Conservation (phyloP, 768 basidiomycete genomes). For the Neoboletus magnificus region DNA sequence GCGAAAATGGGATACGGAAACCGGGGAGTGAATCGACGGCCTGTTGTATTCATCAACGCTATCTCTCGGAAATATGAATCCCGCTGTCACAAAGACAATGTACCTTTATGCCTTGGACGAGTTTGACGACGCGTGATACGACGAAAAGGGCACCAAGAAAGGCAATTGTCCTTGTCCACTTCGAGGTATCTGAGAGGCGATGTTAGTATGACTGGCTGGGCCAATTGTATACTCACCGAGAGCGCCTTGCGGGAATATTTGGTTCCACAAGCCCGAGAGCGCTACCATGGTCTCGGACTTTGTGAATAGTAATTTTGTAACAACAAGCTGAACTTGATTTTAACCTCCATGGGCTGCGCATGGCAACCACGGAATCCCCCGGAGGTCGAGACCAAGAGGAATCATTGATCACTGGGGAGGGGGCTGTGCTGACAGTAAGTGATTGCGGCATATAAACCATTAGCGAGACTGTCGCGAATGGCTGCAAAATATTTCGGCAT, state of each 20-base stretch:
- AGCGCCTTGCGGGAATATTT: not conserved
- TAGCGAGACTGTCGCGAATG: no score
- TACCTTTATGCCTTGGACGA: constrained; percentile 16
- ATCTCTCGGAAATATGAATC: not conserved
- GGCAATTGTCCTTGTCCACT: not conserved
- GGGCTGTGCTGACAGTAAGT: no score
- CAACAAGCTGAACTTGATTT: not conserved
- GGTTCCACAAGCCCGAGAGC: not conserved
- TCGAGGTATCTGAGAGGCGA: not conserved
- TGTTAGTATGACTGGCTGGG: not conserved
- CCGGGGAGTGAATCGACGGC: constrained; percentile 14
- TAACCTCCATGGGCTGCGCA: no score
- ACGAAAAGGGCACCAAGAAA: constrained; percentile 5
- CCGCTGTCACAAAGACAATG: not conserved
- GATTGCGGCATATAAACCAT: no score
- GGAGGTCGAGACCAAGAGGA: no score
- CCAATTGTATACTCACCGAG: not conserved
- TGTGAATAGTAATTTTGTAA: no score
- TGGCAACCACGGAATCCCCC: no score
- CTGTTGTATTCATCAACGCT: not conserved
- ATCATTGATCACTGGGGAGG: no score
- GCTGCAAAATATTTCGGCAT: no score
- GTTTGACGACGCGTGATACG: constrained; percentile 15
- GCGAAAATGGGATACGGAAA: constrained; percentile 14
- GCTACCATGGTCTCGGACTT: not conserved